phyloP scores from a whole-genome alignment of 2,329 filamentous ascomycete species.

The Tolypocladium nubicola region DNA sequence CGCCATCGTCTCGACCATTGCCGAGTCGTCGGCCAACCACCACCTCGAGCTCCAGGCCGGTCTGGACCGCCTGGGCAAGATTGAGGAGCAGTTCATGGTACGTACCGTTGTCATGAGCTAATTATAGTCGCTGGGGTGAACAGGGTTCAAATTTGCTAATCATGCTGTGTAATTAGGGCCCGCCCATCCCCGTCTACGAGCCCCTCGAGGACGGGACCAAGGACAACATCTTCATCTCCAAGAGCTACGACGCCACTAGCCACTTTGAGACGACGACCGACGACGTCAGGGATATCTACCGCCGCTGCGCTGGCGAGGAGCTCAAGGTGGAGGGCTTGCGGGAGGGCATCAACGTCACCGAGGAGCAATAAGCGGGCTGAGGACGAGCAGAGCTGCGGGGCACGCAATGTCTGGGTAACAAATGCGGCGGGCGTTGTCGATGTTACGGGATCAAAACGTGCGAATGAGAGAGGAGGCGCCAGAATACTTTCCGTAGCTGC shows the following conservation, averaged over 20 bases:
- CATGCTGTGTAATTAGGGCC: constrained; percentile 33
- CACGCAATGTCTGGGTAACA: not conserved
- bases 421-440: not conserved
- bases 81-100: constrained; percentile 96
- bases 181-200: constrained; percentile 89
- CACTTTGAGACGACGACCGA: constrained; percentile 92
- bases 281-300: constrained; percentile 91
- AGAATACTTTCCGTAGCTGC: not conserved
- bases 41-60: constrained; percentile 90
- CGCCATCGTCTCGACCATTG: constrained; percentile 95
- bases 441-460: not conserved
- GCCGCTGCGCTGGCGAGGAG: constrained; percentile 71
- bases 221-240: constrained; percentile 94
- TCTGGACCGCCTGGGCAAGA: constrained; percentile 81
- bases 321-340: constrained; percentile 79
- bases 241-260: constrained; percentile 95
- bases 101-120: constrained; percentile 8
- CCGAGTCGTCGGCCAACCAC: constrained; percentile 84
- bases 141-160: not conserved
- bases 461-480: not conserved
- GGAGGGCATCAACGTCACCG: constrained; percentile 65
- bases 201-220: constrained; percentile 71
- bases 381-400: not conserved
- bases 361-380: constrained; percentile 40
- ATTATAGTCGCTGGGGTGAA: no score